A percentile compares a stretch with the other conserved stretches of the same genome.
phyloP scores from a whole-genome alignment of 805 yeast species.

The Cyberlindnera lachancei region DNA sequence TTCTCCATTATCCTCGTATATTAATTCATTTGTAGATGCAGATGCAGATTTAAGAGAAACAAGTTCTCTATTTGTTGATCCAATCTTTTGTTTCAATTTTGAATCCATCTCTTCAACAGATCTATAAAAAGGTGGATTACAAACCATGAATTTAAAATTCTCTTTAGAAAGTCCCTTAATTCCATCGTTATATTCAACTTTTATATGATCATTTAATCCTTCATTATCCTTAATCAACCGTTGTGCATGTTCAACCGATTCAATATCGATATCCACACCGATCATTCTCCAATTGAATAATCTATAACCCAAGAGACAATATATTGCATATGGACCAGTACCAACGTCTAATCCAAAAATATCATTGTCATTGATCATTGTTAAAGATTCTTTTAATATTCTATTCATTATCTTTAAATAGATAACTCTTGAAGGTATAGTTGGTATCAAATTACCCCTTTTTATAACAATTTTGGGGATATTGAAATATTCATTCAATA shows the following conservation, averaged over 20 bases:
- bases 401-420: conserved; percentile 8
- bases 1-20: conserved; percentile 39
- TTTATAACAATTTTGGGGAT: conserved; percentile 4
- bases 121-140: conserved; percentile 48
- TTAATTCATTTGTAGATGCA: conserved; percentile 33
- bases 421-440: conserved; percentile 11
- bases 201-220: conserved; percentile 7
- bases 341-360: conserved; percentile 38
- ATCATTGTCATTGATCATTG: not conserved
- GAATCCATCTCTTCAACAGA: conserved; percentile 27
- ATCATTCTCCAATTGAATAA: conserved; percentile 23
- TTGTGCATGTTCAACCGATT: conserved; percentile 25
- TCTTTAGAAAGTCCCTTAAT: conserved; percentile 10
- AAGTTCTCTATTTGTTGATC: conserved; percentile 10
- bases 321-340: conserved; percentile 41
- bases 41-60: no score
- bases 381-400: conserved; percentile 7
- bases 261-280: conserved; percentile 36
- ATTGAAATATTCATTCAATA: conserved; percentile 6
- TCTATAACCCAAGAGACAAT: conserved; percentile 33
- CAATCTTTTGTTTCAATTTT: conserved; percentile 26
- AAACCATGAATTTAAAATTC: conserved; percentile 28
- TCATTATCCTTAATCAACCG: conserved; percentile 24
- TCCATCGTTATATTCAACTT: conserved; percentile 11
- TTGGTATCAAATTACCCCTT: conserved; percentile 13